Percentiles rank a stretch among this genome's conserved stretches.
Evolutionary conservation across 2,329 filamentous ascomycete genomes (phyloP).

Genomic region (Aspergillus luchuensis): DNA sequence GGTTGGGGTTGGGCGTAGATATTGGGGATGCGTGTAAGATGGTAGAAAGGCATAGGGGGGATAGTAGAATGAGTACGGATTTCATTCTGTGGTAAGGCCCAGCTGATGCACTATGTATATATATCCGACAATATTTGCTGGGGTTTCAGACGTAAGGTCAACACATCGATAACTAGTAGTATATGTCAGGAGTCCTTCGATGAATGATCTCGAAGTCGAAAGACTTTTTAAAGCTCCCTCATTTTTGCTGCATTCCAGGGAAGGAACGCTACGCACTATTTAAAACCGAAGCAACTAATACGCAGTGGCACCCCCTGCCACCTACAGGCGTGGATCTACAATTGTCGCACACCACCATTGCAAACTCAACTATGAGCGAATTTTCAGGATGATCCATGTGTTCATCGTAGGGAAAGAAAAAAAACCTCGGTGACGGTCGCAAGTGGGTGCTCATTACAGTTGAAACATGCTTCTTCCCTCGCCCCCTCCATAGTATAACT

Average conservation of each 20-base stretch:
- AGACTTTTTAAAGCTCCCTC: too few relatives aligned
- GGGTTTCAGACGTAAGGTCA: neutral
- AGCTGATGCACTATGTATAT: neutral
- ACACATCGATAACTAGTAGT: neutral
- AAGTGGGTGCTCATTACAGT: neutral
- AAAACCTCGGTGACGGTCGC: neutral
- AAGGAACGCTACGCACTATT: too few relatives aligned
- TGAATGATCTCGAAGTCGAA: too few relatives aligned
- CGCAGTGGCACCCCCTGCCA: too few relatives aligned
- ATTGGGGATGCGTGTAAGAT: neutral
- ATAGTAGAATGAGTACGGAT: neutral
- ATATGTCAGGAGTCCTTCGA: too few relatives aligned
- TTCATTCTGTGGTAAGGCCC: neutral
- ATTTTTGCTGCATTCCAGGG: too few relatives aligned
- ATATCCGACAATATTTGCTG: too few relatives aligned
- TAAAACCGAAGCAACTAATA: too few relatives aligned
- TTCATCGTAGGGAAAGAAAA: neutral
- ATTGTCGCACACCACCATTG: neutral
- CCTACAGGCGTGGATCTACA: neutral
- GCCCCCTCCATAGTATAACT: neutral
- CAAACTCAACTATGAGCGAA: conserved; percentile 7
- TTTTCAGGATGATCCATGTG: neutral
- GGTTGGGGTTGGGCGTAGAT: conserved; percentile 1
- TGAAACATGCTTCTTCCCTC: neutral
- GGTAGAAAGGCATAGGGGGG: neutral